A percentile compares a stretch with the other conserved stretches of the same genome.
Conservation (phyloP, 139 green algal genomes). For the Micractinium conductrix region DNA sequence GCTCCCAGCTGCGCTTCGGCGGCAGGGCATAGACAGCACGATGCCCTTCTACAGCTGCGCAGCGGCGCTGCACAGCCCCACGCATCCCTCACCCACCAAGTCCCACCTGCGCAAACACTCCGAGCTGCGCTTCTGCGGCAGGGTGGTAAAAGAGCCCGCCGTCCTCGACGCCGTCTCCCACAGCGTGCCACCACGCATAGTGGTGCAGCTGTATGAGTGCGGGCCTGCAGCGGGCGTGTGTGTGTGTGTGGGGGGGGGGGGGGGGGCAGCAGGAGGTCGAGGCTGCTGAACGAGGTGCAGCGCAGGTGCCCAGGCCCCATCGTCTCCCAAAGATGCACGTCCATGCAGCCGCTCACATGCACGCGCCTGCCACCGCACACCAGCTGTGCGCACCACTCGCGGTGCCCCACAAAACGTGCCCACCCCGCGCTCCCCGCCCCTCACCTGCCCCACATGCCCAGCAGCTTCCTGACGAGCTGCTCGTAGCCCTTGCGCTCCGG, state of each 20-base stretch:
- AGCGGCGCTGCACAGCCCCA: too few species aligned
- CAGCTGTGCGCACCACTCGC: too few species aligned
- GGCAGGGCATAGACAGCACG: too few species aligned
- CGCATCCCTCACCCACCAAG: too few species aligned
- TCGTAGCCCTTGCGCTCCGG: constrained; percentile 25
- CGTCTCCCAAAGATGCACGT: neutral
- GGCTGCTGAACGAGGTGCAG: neutral
- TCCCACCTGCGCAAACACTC: constrained; percentile 17
- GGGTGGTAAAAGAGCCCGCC: constrained; percentile 28
- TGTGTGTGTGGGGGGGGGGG: neutral
- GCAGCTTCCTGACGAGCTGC: constrained; percentile 32
- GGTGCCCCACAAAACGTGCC: neutral
- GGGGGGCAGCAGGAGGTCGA: too few species aligned
- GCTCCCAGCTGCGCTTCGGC: constrained; percentile 23
- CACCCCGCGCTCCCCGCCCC: neutral
- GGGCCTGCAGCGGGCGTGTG: neutral
- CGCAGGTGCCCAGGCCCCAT: too few species aligned
- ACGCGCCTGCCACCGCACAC: neutral
- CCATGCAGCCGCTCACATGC: neutral
- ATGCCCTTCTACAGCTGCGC: too few species aligned
- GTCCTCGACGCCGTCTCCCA: neutral
- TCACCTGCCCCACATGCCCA: constrained; percentile 16
- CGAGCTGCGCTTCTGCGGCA: constrained; percentile 16
- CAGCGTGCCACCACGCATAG: constrained; percentile 29
- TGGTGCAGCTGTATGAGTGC: constrained; percentile 29